Evolutionary conservation across 257 asterid genomes (phyloP).

Genomic region (Solanum etuberosum): DNA sequence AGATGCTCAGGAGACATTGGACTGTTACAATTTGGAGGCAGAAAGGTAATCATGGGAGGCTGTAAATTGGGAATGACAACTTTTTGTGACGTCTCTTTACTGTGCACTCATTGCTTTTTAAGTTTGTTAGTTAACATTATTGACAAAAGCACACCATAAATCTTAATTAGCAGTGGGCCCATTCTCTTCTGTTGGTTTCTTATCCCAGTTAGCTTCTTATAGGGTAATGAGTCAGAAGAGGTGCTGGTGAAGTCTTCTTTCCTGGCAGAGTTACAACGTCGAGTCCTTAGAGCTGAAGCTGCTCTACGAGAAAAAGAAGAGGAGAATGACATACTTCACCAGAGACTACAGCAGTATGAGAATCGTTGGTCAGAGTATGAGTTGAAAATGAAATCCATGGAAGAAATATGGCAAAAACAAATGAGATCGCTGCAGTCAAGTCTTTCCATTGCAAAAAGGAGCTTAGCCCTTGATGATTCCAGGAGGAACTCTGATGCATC

Average conservation of each 20-base stretch:
- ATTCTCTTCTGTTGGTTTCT: neutral
- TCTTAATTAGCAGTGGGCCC: neutral
- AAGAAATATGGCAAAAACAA: constrained; percentile 97
- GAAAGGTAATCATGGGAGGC: constrained; percentile 43
- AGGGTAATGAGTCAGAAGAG: constrained; percentile 72
- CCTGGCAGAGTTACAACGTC: constrained; percentile 90
- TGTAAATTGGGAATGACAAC: neutral
- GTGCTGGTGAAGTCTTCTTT: constrained; percentile 84
- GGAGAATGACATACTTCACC: constrained; percentile 84
- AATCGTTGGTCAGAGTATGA: constrained; percentile 96
- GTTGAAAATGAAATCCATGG: constrained; percentile 94
- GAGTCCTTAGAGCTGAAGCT: constrained; percentile 86
- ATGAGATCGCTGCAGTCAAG: constrained; percentile 97
- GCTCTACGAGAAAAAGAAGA: constrained; percentile 76
- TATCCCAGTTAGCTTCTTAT: constrained; percentile 4
- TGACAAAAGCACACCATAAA: neutral
- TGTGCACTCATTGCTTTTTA: neutral
- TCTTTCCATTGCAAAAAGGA: constrained; percentile 82
- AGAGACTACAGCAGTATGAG: constrained; percentile 81
- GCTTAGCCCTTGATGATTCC: constrained; percentile 69
- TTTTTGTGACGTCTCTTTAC: neutral
- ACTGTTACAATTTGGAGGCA: constrained; percentile 66
- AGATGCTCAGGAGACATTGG: constrained; percentile 87
- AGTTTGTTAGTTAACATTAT: neutral
- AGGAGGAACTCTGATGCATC: constrained; percentile 70